These are phyloP conservation scores for Corylus americana DNA, from an alignment of 306 rosid genomes.

Conservation along the genomic window DNA sequence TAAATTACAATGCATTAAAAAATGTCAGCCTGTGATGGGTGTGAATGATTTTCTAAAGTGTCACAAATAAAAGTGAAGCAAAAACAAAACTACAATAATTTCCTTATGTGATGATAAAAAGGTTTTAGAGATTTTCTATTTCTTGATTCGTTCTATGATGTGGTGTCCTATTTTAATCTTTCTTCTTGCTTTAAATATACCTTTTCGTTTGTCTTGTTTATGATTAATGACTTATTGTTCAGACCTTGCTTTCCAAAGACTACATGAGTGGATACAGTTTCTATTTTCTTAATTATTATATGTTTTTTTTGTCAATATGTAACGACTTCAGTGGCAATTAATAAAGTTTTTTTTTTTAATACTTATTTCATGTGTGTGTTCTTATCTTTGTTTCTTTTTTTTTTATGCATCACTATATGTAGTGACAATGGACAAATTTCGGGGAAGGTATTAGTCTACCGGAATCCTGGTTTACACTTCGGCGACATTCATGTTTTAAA, in stretches of 20 bases:
- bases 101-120: too few relatives aligned
- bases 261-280: not conserved
- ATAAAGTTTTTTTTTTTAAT: not conserved
- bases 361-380: not conserved
- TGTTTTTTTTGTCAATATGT: not conserved
- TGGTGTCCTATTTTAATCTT: too few relatives aligned
- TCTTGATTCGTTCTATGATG: too few relatives aligned
- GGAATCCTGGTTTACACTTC: conserved; percentile 81
- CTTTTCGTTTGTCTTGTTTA: not conserved
- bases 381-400: not conserved
- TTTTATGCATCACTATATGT: not conserved
- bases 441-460: conserved; percentile 72
- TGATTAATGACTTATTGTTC: not conserved
- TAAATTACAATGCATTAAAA: not conserved
- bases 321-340: not conserved
- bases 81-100: too few relatives aligned
- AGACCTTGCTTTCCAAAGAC: not conserved
- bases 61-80: too few relatives aligned
- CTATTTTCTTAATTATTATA: not conserved
- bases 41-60: not conserved
- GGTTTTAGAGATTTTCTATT: too few relatives aligned
- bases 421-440: conserved; percentile 68
- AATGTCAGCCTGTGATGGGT: not conserved
- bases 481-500: conserved; percentile 72
- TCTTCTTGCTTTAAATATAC: not conserved